A percentile compares a stretch with the other conserved stretches of the same genome.
Conservation (phyloP, 495 filamentous ascomycete genomes). For the Sporormia fimetaria region DNA sequence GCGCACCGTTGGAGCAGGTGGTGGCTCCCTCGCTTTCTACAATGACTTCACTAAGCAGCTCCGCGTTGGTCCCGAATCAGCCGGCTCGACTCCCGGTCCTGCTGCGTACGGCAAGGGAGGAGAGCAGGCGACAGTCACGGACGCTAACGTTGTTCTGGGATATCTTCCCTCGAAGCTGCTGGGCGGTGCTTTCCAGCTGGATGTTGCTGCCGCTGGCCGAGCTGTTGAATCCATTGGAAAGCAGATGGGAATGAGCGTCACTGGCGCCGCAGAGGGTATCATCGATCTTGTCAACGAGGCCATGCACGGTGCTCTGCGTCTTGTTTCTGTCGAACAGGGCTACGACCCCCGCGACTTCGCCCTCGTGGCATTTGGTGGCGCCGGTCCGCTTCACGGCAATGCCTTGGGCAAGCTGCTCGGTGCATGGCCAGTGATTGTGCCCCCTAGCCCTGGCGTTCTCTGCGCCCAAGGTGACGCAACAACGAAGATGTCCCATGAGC, state of each 20-base stretch:
- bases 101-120: conserved; percentile 42
- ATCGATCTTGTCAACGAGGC: conserved; percentile 41
- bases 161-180: conserved; percentile 39
- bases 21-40: conserved; percentile 39
- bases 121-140: conserved; percentile 38
- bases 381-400: conserved; percentile 42
- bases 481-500: conserved; percentile 39
- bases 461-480: conserved; percentile 42
- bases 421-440: conserved; percentile 42
- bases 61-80: conserved; percentile 42
- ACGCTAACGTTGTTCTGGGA: conserved; percentile 41
- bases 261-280: conserved; percentile 39
- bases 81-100: conserved; percentile 38
- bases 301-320: conserved; percentile 41
- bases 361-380: conserved; percentile 42
- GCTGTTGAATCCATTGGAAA: conserved; percentile 37
- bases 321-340: conserved; percentile 43
- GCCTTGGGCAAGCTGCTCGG: conserved; percentile 40
- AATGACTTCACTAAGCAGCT: conserved; percentile 39
- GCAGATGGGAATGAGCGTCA: conserved; percentile 36
- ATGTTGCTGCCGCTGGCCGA: conserved; percentile 31
- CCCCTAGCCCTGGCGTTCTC: conserved; percentile 40
- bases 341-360: conserved; percentile 44
- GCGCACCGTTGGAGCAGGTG: conserved; percentile 40
- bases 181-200: conserved; percentile 38